Base-by-base conservation (phyloP, 192 early-diverging fungal genomes). In the Backusella parvicylindrica region DNA sequence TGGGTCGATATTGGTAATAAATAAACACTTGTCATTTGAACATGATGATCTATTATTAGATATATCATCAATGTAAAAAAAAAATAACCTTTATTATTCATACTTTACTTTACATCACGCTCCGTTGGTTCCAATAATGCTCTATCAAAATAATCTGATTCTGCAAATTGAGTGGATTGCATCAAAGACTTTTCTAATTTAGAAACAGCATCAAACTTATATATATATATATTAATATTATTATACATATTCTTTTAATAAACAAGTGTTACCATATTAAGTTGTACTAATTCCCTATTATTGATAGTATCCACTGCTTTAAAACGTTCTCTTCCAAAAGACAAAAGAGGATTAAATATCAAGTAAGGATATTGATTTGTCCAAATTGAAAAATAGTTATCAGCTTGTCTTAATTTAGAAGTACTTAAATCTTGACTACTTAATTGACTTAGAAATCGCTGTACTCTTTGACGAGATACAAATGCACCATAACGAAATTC, bases 331-430 rank as follows among this genome's bases (percentile, higher is more conserved):
- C 82, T 35, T 82, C 85, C 68, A 86, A 64, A 21, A 78, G 83
- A 12, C 64, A 86, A 12, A 21, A 88, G 75, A 2, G 84, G 84
- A 68, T 87, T 89, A 28, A 84, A 84, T 28, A 89, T 47, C 50
- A 87, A 76, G 40, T 80, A 86, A 8, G 87, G 87, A 49, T 86
- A 87, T 41, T 86, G 83, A 64, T 89, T 89, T 9, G 83, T 84
- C 87, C 87, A 89, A 31, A 89, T 79, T 6, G 84, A 86, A 68
- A 89, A 89, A 53, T 86, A 87, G 78, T 84, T 85, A 37, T 89
- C 87, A 7, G 80, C 79, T 35, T 84, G 68, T 37, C 75, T 71
- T 36, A 84, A 75, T 38, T 84, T 78, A 28, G 84, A 79, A 75
- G 77, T 83, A 11, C 70, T 68, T 23, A 87, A 65, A 1, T 76